phyloP scores from a whole-genome alignment of 78 protist genomes.

The Dictyostelium brefeldianum region DNA sequence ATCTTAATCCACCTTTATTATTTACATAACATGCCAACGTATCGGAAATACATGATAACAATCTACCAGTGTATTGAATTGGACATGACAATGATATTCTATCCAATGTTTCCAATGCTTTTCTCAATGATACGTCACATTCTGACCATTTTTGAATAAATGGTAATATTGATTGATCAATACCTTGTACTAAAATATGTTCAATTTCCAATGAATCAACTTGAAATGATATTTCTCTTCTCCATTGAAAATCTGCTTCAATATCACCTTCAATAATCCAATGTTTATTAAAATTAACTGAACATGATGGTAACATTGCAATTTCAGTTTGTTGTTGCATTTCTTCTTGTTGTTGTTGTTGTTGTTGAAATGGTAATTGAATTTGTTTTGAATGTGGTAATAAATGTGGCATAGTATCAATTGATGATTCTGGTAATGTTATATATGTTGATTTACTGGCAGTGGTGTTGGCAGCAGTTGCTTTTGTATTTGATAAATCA shows the following conservation, averaged over 20 bases:
- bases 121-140: not conserved
- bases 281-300: not conserved
- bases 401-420: no score
- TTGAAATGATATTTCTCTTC: constrained; percentile 23
- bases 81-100: constrained; percentile 30
- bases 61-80: constrained; percentile 16
- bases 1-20: constrained; percentile 58
- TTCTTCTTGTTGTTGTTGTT: not conserved
- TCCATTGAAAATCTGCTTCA: constrained; percentile 28
- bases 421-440: no score
- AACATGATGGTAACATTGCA: not conserved
- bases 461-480: not conserved
- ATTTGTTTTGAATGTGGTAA: not conserved
- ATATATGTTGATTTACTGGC: not conserved
- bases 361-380: not conserved
- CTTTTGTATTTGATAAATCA: not conserved
- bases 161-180: constrained; percentile 11
- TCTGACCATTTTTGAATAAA: constrained; percentile 50
- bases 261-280: constrained; percentile 65
- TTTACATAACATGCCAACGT: constrained; percentile 9
- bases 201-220: constrained; percentile 45
- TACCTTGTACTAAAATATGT: constrained; percentile 1
- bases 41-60: constrained; percentile 50
- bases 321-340: not conserved
- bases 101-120: constrained; percentile 28